phyloP scores from a whole-genome alignment of 2,329 filamentous ascomycete genomes.

The Colletotrichum phormii region DNA sequence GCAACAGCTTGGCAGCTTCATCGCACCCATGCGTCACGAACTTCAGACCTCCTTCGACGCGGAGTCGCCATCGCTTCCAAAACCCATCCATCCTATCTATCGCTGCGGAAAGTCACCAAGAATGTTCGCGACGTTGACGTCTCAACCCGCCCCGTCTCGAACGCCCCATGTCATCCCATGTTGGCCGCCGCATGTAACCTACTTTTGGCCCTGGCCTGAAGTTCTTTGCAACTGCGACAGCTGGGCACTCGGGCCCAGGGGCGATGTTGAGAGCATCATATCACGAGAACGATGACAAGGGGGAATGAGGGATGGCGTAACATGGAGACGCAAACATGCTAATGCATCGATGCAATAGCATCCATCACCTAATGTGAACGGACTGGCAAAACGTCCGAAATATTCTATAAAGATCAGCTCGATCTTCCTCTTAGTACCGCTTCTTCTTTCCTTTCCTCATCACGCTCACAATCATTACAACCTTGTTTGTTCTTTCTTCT shows the following conservation, averaged over 20 bases:
- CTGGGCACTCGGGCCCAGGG: neutral
- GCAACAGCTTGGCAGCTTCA: slow-evolving; percentile 37
- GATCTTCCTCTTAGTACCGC: slow-evolving; percentile 10
- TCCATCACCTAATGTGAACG: slow-evolving; percentile 3
- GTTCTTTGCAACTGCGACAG: slow-evolving; percentile 4
- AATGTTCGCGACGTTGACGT: slow-evolving; percentile 5
- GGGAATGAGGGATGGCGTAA: neutral
- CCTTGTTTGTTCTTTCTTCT: slow-evolving; percentile 23
- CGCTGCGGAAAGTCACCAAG: neutral
- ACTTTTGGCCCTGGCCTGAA: neutral
- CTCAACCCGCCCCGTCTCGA: slow-evolving; percentile 17
- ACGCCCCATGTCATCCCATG: slow-evolving; percentile 28
- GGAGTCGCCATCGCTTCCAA: neutral
- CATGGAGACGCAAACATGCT: slow-evolving; percentile 16
- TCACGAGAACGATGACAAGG: slow-evolving; percentile 10
- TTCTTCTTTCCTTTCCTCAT: slow-evolving; percentile 22
- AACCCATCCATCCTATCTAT: neutral
- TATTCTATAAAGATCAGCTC: slow-evolving; percentile 34
- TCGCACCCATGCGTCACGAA: slow-evolving; percentile 26
- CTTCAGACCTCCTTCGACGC: neutral
- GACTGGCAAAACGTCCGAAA: slow-evolving; percentile 18
- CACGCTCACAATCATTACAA: slow-evolving; percentile 35
- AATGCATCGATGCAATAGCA: slow-evolving; percentile 2
- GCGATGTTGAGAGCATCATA: neutral
- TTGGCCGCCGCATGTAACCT: neutral